phyloP scores from a whole-genome alignment of 306 rosid genomes.

The Phaseolus lunatus region DNA sequence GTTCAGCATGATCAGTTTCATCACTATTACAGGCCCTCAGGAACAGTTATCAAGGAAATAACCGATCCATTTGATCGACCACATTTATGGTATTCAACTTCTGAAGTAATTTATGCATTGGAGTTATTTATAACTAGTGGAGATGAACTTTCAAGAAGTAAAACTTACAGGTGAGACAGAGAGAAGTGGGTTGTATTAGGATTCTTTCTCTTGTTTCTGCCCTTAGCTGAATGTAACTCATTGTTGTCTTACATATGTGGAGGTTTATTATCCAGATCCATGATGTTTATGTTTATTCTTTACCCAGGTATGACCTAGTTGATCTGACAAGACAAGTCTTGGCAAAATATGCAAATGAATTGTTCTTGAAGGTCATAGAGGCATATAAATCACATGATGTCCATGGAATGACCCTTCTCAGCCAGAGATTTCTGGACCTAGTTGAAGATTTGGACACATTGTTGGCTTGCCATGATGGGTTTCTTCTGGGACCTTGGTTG shows the following conservation, averaged over 20 bases:
- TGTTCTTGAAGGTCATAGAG: constrained; percentile 69
- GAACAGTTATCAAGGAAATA: constrained; percentile 46
- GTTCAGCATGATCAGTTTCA: constrained; percentile 36
- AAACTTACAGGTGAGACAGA: constrained; percentile 64
- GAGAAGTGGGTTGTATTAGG: constrained; percentile 1
- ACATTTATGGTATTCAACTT: constrained; percentile 89
- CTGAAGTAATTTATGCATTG: constrained; percentile 77
- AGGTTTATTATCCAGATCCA: constrained; percentile 17
- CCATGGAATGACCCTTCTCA: constrained; percentile 45
- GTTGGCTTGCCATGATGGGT: constrained; percentile 87
- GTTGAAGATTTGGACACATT: constrained; percentile 77
- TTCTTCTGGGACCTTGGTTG: constrained; percentile 91
- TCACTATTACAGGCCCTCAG: constrained; percentile 46
- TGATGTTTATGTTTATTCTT: constrained; percentile 29
- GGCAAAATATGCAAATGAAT: constrained; percentile 77
- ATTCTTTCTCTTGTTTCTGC: constrained; percentile 3
- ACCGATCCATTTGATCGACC: constrained; percentile 73
- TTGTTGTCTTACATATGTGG: background rate
- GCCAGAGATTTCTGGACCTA: constrained; percentile 70
- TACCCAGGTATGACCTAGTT: constrained; percentile 81
- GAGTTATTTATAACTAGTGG: constrained; percentile 74
- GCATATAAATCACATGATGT: constrained; percentile 63
- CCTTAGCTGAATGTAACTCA: background rate
- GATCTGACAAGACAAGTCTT: constrained; percentile 88
- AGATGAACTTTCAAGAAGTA: constrained; percentile 63